These are phyloP conservation scores for Geotrichum reessii DNA, from an alignment of 1,139 yeast species.

Conservation along the genomic window DNA sequence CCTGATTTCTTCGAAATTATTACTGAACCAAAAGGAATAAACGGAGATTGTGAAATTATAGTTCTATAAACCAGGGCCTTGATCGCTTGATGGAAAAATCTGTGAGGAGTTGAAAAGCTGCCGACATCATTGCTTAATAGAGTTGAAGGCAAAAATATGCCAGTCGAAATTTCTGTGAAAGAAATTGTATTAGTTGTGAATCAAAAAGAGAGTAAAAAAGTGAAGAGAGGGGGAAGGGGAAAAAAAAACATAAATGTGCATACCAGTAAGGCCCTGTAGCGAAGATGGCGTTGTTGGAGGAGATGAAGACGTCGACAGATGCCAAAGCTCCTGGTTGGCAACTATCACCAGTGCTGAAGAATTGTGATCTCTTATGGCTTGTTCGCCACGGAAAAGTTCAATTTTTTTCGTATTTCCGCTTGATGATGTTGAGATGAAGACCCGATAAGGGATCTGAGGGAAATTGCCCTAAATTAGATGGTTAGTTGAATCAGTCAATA, in stretches of 20 bases:
- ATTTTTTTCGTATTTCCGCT: conserved; percentile 31
- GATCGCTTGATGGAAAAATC: conserved; percentile 56
- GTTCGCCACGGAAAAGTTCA: conserved; percentile 53
- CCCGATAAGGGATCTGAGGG: conserved; percentile 31
- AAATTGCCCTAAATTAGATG: conserved; percentile 26
- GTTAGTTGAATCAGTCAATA: neutral
- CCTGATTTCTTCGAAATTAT: conserved; percentile 22
- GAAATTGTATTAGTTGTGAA: neutral
- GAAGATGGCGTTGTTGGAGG: conserved; percentile 33
- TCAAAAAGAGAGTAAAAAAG: too few relatives aligned
- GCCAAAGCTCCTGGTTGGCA: conserved; percentile 58
- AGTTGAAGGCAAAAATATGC: conserved; percentile 35
- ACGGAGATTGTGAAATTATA: conserved; percentile 47
- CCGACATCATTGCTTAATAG: conserved; percentile 35
- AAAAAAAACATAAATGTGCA: neutral
- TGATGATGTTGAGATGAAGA: conserved; percentile 36
- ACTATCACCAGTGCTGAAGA: conserved; percentile 53
- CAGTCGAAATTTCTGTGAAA: conserved; percentile 35
- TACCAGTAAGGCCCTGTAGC: conserved; percentile 15
- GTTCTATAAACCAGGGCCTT: conserved; percentile 49
- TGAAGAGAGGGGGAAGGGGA: too few relatives aligned
- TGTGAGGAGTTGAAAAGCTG: conserved; percentile 41
- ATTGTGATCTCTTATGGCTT: conserved; percentile 47
- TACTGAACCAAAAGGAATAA: conserved; percentile 38
- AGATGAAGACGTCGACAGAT: conserved; percentile 42